A percentile compares a stretch with the other conserved stretches of the same genome.
Evolutionary conservation across 2,329 filamentous ascomycete genomes (phyloP).

Genomic region (Thelonectria discophora): DNA sequence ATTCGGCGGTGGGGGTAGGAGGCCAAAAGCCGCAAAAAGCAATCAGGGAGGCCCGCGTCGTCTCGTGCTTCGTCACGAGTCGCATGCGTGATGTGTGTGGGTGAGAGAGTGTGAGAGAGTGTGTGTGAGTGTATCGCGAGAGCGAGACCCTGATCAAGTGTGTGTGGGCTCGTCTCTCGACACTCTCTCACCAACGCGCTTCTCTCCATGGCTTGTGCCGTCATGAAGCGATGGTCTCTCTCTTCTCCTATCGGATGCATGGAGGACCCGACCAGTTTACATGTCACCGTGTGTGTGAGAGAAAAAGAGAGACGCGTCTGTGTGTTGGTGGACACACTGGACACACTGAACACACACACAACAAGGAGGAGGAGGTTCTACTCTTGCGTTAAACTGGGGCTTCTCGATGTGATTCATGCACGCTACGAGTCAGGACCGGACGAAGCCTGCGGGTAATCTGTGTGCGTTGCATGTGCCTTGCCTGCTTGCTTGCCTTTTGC

Average conservation of each 20-base stretch:
- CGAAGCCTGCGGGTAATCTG: not conserved
- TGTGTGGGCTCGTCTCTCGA: constrained; percentile 5
- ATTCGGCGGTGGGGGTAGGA: constrained; percentile 29
- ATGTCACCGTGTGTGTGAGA: not conserved
- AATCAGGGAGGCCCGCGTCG: constrained; percentile 8
- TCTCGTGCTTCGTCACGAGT: constrained; percentile 40
- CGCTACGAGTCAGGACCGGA: constrained; percentile 35
- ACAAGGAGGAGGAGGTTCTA: not conserved
- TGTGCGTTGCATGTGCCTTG: not conserved
- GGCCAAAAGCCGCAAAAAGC: not conserved
- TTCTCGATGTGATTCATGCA: constrained; percentile 40
- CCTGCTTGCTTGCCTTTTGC: too few species aligned
- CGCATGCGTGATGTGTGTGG: constrained; percentile 4
- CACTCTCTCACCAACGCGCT: not conserved
- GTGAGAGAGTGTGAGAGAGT: too few species aligned
- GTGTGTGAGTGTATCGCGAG: not conserved
- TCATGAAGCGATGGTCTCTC: not conserved
- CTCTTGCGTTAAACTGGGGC: constrained; percentile 24
- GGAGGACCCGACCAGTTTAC: not conserved
- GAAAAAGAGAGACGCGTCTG: constrained; percentile 11
- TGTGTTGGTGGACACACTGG: constrained; percentile 16
- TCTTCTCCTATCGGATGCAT: not conserved
- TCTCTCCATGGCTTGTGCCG: constrained; percentile 2
- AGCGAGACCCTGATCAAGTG: too few species aligned
- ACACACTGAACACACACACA: constrained; percentile 2